Base-by-base conservation (phyloP, 2,329 filamentous ascomycete species). In the Cercospora zeina region DNA sequence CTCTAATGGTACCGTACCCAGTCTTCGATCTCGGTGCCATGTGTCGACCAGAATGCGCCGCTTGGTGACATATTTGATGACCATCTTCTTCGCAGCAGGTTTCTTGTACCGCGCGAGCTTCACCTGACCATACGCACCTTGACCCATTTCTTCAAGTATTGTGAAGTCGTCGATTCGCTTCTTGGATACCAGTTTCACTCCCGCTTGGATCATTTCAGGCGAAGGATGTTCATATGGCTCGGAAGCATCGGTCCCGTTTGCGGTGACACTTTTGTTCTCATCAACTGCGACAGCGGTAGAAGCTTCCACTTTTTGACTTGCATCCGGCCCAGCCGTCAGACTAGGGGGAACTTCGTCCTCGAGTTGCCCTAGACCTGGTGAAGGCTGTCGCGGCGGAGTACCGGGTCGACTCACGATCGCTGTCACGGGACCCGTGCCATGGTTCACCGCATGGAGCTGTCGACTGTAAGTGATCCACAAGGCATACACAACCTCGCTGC, bases 21-120 rank as follows among this genome's bases (percentile, higher is more conserved):
- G 83, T 59, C 90, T 87, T 50, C 95, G 87, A 77, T 99, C 95
- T 61, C 95, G 87, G 33, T 93, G 97, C 95, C 95, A 99, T 0
- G 95, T 99, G 77, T 99, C 95, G 65, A 99, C 93, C 13, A 99
- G 83, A 75, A 99, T 99, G 49, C 93, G 89, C 62, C 90, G 87
- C 78, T 99, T 99, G 4, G 95, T 97, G 54, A 99, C 95, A 75
- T 96, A 99, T 76, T 99, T 99, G 72, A 99, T 84, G 19, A 99
- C 93, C 65, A 96, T 89, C 77, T 96, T 96, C 74, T 88, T 89
- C 57, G 85, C 80, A 24, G 81, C 86, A 11, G 70, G 66, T 70
- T 87, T 86, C 78, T 93, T 96, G 78, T 95, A 89, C 31, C 93
- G 87, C 57, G 90, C 93, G 53, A 99, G 83, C 76, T 99, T 99